Evolutionary conservation across 257 asterid genomes (phyloP).

Genomic region (Orobanche coerulescens): DNA sequence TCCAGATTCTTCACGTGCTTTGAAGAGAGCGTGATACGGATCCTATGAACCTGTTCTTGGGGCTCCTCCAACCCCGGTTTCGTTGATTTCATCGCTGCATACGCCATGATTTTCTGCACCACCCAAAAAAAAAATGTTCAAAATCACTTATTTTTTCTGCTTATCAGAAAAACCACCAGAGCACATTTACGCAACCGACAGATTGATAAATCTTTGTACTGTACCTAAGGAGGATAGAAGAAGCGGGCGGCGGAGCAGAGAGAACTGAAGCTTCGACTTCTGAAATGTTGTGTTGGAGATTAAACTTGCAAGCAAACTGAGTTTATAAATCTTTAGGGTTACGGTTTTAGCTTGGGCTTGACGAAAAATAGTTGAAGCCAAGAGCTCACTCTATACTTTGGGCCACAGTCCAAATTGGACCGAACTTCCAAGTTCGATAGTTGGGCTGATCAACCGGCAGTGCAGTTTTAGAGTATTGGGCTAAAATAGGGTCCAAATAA

Average conservation of each 20-base stretch:
- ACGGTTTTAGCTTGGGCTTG: not conserved
- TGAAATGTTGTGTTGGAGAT: not conserved
- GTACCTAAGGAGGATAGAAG: not conserved
- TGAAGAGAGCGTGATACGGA: constrained; percentile 55
- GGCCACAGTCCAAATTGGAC: not conserved
- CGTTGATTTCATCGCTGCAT: constrained; percentile 50
- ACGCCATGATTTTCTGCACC: constrained; percentile 30
- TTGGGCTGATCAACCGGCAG: too few relatives aligned
- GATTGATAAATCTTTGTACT: not conserved
- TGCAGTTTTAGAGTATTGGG: too few relatives aligned
- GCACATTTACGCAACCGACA: not conserved
- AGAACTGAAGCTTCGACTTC: not conserved
- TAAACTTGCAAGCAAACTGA: too few relatives aligned
- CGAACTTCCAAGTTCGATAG: too few relatives aligned
- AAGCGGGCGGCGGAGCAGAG: constrained; percentile 3
- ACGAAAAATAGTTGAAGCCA: not conserved
- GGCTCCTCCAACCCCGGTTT: constrained; percentile 51
- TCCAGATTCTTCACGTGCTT: constrained; percentile 57
- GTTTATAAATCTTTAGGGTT: not conserved
- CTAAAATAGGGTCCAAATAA: too few relatives aligned
- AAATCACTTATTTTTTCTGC: not conserved
- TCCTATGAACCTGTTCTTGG: constrained; percentile 39
- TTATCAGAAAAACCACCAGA: not conserved
- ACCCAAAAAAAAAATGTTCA: not conserved
- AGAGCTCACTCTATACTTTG: too few relatives aligned